phyloP scores from a whole-genome alignment of 106 monocot genomes.

The Acanthochlamys bracteata region DNA sequence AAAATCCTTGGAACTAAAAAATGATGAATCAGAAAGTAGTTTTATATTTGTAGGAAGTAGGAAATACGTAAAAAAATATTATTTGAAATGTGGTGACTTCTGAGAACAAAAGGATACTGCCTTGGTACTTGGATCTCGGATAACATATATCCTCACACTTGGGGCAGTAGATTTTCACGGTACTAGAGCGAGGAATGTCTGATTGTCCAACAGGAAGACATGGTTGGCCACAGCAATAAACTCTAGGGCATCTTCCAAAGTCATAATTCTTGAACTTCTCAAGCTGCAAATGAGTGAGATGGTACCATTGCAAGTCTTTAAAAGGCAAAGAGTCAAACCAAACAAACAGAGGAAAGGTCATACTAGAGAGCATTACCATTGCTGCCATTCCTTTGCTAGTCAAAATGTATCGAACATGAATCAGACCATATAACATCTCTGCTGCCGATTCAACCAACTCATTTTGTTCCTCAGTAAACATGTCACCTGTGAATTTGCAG shows the following conservation, averaged over 20 bases:
- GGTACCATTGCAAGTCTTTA: background rate
- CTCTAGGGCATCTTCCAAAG: conserved; percentile 76
- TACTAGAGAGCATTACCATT: conserved; percentile 38
- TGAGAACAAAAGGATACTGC: conserved; percentile 64
- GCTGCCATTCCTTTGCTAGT: conserved; percentile 70
- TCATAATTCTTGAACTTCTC: conserved; percentile 83
- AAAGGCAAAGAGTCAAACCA: background rate
- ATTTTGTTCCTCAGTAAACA: conserved; percentile 78
- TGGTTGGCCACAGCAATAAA: conserved; percentile 68
- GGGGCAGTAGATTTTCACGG: conserved; percentile 83
- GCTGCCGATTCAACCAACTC: conserved; percentile 86
- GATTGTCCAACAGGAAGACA: conserved; percentile 85
- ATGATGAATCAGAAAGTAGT: too few relatives aligned
- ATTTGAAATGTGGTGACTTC: background rate
- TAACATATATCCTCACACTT: conserved; percentile 86
- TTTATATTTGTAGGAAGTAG: too few relatives aligned
- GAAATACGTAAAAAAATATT: too few relatives aligned
- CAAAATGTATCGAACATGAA: conserved; percentile 74
- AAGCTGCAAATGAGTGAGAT: conserved; percentile 25
- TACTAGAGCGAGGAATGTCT: conserved; percentile 66
- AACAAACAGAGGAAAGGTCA: background rate
- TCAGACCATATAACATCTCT: conserved; percentile 84
- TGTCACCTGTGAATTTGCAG: conserved; percentile 41
- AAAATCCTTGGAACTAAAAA: too few relatives aligned
- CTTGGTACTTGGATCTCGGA: conserved; percentile 83